A percentile compares a stretch with the other conserved stretches of the same genome.
Evolutionary conservation across 2,329 filamentous ascomycete genomes (phyloP).

Genomic region (Microcera coccophila): DNA sequence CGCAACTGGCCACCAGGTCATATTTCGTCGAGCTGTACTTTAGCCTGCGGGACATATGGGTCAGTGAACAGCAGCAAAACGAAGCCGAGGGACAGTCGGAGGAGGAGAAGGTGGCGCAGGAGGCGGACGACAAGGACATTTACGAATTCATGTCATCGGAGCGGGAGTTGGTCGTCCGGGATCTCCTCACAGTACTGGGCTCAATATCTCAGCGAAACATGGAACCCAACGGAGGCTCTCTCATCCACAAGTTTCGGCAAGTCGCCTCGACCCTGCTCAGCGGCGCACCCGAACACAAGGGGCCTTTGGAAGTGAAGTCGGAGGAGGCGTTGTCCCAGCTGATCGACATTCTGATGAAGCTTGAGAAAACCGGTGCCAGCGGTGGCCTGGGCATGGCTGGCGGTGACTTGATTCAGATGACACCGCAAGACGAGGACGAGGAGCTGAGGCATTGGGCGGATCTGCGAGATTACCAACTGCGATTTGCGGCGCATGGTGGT

Average conservation of each 20-base stretch:
- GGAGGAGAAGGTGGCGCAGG: constrained; percentile 36
- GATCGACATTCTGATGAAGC: constrained; percentile 67
- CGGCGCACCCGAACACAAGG: constrained; percentile 48
- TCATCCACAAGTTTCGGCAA: constrained; percentile 80
- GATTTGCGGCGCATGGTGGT: constrained; percentile 60
- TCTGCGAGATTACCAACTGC: constrained; percentile 71
- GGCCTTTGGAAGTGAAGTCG: constrained; percentile 50
- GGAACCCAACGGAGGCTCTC: constrained; percentile 63
- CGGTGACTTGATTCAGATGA: constrained; percentile 38
- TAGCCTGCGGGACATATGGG: constrained; percentile 65
- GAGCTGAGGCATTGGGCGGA: constrained; percentile 76
- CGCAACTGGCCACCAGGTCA: constrained; percentile 74
- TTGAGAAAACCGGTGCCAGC: constrained; percentile 59
- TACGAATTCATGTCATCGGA: constrained; percentile 67
- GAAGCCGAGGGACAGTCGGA: constrained; percentile 35
- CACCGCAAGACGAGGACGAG: constrained; percentile 64
- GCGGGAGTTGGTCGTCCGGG: constrained; percentile 75
- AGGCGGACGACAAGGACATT: constrained; percentile 46
- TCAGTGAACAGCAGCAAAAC: constrained; percentile 41
- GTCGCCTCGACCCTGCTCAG: constrained; percentile 77
- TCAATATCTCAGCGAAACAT: constrained; percentile 81
- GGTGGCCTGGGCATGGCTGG: constrained; percentile 27
- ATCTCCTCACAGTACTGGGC: constrained; percentile 69
- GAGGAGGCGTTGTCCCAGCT: constrained; percentile 71
- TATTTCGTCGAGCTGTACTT: constrained; percentile 87